Evolutionary conservation across 257 asterid genomes (phyloP).

Genomic region (Nicotiana undulata): DNA sequence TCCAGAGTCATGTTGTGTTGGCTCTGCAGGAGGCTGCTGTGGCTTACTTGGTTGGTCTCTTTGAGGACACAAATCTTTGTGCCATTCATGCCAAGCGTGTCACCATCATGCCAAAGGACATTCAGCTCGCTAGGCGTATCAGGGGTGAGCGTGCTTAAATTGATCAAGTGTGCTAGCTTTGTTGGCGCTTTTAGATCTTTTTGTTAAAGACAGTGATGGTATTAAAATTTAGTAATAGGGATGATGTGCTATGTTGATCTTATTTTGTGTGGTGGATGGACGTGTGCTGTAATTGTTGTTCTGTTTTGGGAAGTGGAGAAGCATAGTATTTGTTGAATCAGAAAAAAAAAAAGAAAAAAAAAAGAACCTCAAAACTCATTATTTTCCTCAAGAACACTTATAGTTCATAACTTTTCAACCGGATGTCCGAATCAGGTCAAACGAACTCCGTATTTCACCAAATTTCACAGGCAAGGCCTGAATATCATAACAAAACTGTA

Average conservation of each 20-base stretch:
- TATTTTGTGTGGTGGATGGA: conserved; percentile 15
- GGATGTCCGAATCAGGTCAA: too few relatives aligned
- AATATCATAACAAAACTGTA: too few relatives aligned
- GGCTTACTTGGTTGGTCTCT: conserved; percentile 70
- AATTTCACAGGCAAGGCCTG: too few relatives aligned
- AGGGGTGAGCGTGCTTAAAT: conserved; percentile 75
- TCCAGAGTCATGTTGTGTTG: conserved; percentile 74
- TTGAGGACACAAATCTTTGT: conserved; percentile 66
- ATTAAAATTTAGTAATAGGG: conserved; percentile 13
- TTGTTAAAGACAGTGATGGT: conserved; percentile 18
- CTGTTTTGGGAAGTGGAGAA: background rate
- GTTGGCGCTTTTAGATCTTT: conserved; percentile 15
- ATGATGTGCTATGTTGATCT: conserved; percentile 10
- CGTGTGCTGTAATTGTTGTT: conserved; percentile 18
- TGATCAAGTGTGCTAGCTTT: background rate
- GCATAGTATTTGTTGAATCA: background rate
- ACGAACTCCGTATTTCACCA: too few relatives aligned
- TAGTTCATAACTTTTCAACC: too few relatives aligned
- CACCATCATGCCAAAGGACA: conserved; percentile 67
- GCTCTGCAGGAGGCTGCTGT: conserved; percentile 79
- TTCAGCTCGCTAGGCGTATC: conserved; percentile 65
- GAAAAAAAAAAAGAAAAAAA: too few relatives aligned
- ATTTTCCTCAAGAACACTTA: too few relatives aligned
- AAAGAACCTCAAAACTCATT: too few relatives aligned
- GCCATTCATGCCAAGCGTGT: conserved; percentile 79